These are phyloP conservation scores for Vitis hybrid DNA, from an alignment of 177 flowering plant species.

Conservation along the genomic window DNA sequence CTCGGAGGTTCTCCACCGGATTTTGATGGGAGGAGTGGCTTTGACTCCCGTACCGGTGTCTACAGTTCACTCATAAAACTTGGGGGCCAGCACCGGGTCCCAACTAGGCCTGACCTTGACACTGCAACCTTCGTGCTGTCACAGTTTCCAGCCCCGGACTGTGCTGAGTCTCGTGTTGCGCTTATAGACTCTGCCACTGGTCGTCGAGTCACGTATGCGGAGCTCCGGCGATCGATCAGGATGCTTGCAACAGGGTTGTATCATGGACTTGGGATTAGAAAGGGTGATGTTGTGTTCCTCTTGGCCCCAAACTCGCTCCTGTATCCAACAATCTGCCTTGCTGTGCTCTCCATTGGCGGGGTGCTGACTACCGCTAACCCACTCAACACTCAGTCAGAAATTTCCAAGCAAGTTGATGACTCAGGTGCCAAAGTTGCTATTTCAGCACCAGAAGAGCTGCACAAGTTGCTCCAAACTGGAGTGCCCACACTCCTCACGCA, in stretches of 20 bases:
- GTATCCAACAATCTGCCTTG: constrained; percentile 60
- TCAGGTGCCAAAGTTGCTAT: constrained; percentile 59
- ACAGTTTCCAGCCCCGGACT: constrained; percentile 47
- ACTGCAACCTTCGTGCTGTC: constrained; percentile 52
- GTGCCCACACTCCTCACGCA: constrained; percentile 34
- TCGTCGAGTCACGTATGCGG: constrained; percentile 41
- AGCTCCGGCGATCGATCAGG: constrained; percentile 35
- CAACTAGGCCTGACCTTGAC: constrained; percentile 44
- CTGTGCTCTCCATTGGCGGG: constrained; percentile 69
- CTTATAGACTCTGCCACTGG: constrained; percentile 52
- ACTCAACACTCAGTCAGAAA: constrained; percentile 54
- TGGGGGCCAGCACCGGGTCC: constrained; percentile 25
- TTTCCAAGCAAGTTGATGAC: constrained; percentile 59
- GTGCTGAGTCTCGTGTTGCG: constrained; percentile 45
- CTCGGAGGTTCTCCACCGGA: neutral
- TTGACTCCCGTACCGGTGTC: constrained; percentile 42
- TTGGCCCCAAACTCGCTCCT: constrained; percentile 62
- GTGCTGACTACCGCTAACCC: constrained; percentile 71
- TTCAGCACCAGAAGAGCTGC: constrained; percentile 45
- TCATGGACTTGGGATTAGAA: constrained; percentile 54
- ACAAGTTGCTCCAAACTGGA: constrained; percentile 40
- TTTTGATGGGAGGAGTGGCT: constrained; percentile 28
- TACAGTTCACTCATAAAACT: constrained; percentile 48
- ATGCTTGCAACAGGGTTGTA: constrained; percentile 54
- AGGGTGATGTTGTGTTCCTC: constrained; percentile 71